These are phyloP conservation scores for Daldinia childiae DNA, from an alignment of 495 filamentous ascomycete genomes.

Conservation along the genomic window DNA sequence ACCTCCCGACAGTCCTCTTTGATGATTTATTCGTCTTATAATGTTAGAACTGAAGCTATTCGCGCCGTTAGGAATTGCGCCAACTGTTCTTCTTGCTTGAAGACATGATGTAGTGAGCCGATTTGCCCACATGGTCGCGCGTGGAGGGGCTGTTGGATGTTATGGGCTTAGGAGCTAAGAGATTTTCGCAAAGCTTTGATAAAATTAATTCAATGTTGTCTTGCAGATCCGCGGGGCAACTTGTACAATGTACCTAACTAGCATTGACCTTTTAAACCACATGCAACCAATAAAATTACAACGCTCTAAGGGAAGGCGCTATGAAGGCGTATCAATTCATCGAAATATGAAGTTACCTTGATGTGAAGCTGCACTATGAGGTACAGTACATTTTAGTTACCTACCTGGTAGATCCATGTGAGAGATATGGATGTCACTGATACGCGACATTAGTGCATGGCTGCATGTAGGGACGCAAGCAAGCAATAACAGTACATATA, in stretches of 20 bases:
- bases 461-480: not conserved
- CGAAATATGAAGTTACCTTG: constrained; percentile 1
- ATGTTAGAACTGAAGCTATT: constrained; percentile 13
- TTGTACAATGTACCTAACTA: not conserved
- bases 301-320: not conserved
- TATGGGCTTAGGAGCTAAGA: constrained; percentile 8
- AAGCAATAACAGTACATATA: not conserved
- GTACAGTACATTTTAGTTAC: not conserved
- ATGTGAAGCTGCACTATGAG: constrained; percentile 2
- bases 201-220: constrained; percentile 1
- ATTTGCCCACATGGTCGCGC: constrained; percentile 41
- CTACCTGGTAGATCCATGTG: no score
- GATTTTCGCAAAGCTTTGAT: constrained; percentile 4
- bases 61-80: constrained; percentile 2
- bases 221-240: constrained; percentile 4
- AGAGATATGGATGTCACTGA: not conserved
- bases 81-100: constrained; percentile 17
- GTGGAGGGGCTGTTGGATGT: not conserved
- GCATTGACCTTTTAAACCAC: not conserved
- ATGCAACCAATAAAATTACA: constrained; percentile 5
- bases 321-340: not conserved
- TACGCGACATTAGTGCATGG: not conserved
- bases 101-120: constrained; percentile 32
- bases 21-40: constrained; percentile 17
- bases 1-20: constrained; percentile 32